Conservation (phyloP, 805 yeast species). For the Dipodascopsis uninucleata region DNA sequence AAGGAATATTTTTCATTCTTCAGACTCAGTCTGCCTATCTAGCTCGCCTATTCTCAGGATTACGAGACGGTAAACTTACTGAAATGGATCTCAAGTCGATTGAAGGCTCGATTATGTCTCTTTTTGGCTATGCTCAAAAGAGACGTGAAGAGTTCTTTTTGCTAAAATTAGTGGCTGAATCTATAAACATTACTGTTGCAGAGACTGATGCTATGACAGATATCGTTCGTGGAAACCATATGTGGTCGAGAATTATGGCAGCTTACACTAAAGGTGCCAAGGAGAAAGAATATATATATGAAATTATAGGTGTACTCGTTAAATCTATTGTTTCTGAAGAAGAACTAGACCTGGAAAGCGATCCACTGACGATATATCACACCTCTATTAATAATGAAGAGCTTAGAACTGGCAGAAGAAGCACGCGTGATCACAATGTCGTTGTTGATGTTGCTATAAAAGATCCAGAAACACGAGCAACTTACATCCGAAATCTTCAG, state of each 20-base stretch:
- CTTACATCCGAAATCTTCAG: conserved; percentile 72
- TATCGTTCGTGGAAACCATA: conserved; percentile 31
- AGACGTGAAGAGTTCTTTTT: conserved; percentile 70
- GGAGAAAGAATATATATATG: conserved; percentile 36
- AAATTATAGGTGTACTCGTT: conserved; percentile 41
- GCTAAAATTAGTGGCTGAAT: conserved; percentile 50
- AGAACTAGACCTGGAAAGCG: conserved; percentile 66
- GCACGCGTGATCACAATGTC: conserved; percentile 41
- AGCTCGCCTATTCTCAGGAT: conserved; percentile 47
- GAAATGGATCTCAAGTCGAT: conserved; percentile 37
- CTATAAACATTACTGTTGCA: conserved; percentile 32
- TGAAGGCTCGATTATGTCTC: conserved; percentile 35
- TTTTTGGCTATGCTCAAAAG: conserved; percentile 40
- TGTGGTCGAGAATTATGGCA: conserved; percentile 46
- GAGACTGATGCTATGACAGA: conserved; percentile 22
- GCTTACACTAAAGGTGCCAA: conserved; percentile 36
- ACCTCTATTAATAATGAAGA: conserved; percentile 35
- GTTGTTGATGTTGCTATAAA: conserved; percentile 71
- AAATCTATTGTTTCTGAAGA: conserved; percentile 37
- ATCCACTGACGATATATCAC: conserved; percentile 51
- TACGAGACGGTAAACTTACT: conserved; percentile 30
- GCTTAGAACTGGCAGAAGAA: conserved; percentile 34
- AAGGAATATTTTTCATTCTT: conserved; percentile 70
- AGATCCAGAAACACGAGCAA: conserved; percentile 65
- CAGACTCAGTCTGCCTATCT: conserved; percentile 81